Evolutionary conservation across 2,329 filamentous ascomycete genomes (phyloP), one percentile per base, ranked within the genome.

Genomic region (Macroventuria anomochaeta): DNA sequence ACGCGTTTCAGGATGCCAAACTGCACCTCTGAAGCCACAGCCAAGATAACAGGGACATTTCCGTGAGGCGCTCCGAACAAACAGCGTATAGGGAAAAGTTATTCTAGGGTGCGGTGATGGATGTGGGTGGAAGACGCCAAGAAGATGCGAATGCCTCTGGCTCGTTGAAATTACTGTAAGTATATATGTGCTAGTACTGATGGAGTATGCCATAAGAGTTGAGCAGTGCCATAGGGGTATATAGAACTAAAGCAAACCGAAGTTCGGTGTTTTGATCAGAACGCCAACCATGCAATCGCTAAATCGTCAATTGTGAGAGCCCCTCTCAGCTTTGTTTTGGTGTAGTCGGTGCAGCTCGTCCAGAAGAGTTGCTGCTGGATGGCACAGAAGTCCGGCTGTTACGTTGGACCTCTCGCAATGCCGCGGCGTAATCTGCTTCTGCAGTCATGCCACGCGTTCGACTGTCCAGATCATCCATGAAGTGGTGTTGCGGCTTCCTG

Each of bases 371-470:
- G 26, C 52, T 55, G 26, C 52, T 55, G 12, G 52, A 55, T 2
- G 52, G 52, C 18, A 46, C 18, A 17, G 52, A 55, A 13, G 40
- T 46, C 15, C 52, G 33, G 25, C 46, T 50, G 36, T 46, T 38
- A 40, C 52, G 52, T 15, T 55, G 52, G 1, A 72, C 53, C 6
- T 73, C 69, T 53, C 69, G 60, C 39, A 73, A 51, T 2, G 69
- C 70, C 7, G 61, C 53, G 10, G 61, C 66, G 36, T 73, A 72
- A 42, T 72, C 70, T 10, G 49, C 60, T 53, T 70, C 67, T 10
- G 58, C 64, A 11, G 55, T 56, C 32, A 64, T 53, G n/a, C 49
- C 43, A n/a, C 36, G 49, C 26, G 43, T 53, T 15, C 54, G 44
- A 6, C 39, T 50, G 7, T 59, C 47, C 29, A 63, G 39, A 29